A percentile compares a stretch with the other conserved stretches of the same genome.
Conservation (phyloP, 192 early-diverging fungal genomes). For the Backusella psychrophila region DNA sequence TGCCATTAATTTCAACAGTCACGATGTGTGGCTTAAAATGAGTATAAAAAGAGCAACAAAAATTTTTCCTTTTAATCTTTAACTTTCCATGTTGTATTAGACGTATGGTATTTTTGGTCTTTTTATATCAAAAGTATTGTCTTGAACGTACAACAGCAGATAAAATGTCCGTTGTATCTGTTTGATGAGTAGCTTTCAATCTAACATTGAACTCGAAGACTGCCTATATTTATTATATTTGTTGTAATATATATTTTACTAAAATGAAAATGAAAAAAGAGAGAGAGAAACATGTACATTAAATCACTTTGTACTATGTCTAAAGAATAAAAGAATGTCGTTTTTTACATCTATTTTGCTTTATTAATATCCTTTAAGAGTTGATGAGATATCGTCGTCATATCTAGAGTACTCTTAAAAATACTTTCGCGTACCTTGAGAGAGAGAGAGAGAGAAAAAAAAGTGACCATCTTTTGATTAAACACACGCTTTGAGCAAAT, state of each 20-base stretch:
- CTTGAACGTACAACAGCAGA: conserved; percentile 1
- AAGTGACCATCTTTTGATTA: background rate
- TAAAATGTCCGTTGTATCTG: conserved; percentile 17
- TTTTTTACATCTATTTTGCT: too few species aligned
- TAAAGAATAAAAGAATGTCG: too few species aligned
- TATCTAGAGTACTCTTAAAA: too few species aligned
- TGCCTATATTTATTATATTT: background rate
- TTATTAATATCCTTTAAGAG: too few species aligned
- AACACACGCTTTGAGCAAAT: background rate
- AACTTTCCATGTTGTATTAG: conserved; percentile 1
- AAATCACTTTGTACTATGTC: too few species aligned
- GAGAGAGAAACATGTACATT: too few species aligned
- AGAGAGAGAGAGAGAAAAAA: background rate
- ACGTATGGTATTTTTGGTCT: background rate
- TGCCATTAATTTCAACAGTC: background rate
- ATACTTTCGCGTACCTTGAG: too few species aligned
- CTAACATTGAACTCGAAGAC: conserved; percentile 19
- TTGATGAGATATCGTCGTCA: too few species aligned
- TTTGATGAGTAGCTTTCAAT: conserved; percentile 19
- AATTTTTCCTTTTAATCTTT: background rate
- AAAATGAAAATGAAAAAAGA: conserved; percentile 17
- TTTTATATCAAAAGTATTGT: background rate
- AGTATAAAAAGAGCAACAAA: background rate
- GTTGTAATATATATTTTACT: too few species aligned
- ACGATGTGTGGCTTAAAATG: background rate